A percentile compares a stretch with the other conserved stretches of the same genome.
phyloP scores from a whole-genome alignment of 2,329 filamentous ascomycete species.

The Arthrinium phaeospermum region DNA sequence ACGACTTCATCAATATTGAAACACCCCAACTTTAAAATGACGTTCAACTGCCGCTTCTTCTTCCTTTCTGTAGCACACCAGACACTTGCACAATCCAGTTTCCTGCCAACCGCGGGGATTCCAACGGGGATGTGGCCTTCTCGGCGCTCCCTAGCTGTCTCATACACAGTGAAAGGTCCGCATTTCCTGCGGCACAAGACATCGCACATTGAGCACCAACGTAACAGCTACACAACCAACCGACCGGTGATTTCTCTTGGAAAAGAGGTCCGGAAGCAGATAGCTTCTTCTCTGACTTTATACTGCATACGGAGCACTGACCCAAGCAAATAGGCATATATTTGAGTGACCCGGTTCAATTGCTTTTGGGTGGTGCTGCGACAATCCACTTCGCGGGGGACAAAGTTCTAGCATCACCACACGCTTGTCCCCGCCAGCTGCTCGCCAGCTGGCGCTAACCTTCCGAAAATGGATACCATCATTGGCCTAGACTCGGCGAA shows the following conservation, averaged over 20 bases:
- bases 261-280: background rate
- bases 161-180: background rate
- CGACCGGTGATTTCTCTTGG: background rate
- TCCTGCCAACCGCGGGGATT: background rate
- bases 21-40: slow-evolving; percentile 12
- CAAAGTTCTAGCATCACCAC: background rate
- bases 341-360: background rate
- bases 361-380: background rate
- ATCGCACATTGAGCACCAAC: background rate
- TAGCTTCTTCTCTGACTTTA: background rate
- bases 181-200: background rate
- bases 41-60: slow-evolving; percentile 7
- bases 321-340: background rate
- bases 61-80: background rate
- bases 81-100: background rate
- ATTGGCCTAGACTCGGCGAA: background rate
- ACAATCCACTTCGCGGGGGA: background rate
- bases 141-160: background rate
- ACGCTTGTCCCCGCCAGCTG: background rate
- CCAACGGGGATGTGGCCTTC: background rate
- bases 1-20: slow-evolving; percentile 7
- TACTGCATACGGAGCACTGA: background rate
- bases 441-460: background rate
- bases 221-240: background rate
- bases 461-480: slow-evolving; percentile 7